phyloP scores from a whole-genome alignment of 2,329 filamentous ascomycete species.

The Colletotrichum filicis region DNA sequence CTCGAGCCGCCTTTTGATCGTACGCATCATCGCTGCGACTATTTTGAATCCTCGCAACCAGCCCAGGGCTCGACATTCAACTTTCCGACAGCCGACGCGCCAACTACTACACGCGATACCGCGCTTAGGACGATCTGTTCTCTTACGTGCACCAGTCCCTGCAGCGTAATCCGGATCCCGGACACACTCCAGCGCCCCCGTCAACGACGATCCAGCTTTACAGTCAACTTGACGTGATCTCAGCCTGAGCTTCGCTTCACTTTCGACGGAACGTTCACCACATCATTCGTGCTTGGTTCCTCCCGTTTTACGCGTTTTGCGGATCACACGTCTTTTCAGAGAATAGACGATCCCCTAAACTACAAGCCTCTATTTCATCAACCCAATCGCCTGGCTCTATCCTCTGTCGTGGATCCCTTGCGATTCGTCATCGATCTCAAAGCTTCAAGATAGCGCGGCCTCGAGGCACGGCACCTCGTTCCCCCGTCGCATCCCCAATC shows the following conservation, averaged over 20 bases:
- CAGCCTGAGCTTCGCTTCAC: slow-evolving; percentile 5
- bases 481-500: slow-evolving; percentile 7
- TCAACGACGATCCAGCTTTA: slow-evolving; percentile 4
- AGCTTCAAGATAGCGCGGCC: slow-evolving; percentile 9
- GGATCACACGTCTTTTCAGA: neutral
- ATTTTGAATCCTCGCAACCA: neutral
- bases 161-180: neutral
- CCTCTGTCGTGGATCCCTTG: neutral
- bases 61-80: neutral
- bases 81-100: slow-evolving; percentile 12
- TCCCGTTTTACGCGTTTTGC: neutral
- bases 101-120: slow-evolving; percentile 20
- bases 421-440: neutral
- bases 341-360: neutral
- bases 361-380: too few species aligned
- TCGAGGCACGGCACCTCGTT: slow-evolving; percentile 23
- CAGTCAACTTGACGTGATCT: neutral
- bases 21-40: neutral
- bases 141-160: slow-evolving; percentile 5
- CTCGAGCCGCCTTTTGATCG: slow-evolving; percentile 19
- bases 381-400: neutral
- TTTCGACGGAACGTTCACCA: neutral
- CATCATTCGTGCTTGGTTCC: neutral
- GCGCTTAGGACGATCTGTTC: slow-evolving; percentile 19
- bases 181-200: neutral